Percentiles rank a stretch among this genome's conserved stretches.
Conservation (phyloP, 2,329 filamentous ascomycete species). For the Gaeumannomyces tritici region DNA sequence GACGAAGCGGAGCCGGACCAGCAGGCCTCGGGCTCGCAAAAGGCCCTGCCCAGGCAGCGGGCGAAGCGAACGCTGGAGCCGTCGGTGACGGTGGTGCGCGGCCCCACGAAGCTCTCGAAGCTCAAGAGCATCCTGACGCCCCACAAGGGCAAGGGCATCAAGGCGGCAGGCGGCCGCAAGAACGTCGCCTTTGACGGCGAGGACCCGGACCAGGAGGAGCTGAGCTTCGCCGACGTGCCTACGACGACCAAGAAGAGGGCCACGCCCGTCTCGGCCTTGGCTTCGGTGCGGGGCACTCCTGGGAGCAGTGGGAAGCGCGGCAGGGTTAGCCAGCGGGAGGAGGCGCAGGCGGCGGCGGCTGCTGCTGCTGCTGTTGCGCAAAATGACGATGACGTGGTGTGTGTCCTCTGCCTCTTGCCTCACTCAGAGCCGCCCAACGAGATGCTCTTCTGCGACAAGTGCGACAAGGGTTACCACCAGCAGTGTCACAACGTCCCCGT, state of each 20-base stretch:
- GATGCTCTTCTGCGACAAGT: conserved; percentile 56
- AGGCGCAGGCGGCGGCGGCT: conserved; percentile 11
- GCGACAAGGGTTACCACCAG: conserved; percentile 53
- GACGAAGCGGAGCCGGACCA: not conserved
- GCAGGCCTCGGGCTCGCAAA: not conserved
- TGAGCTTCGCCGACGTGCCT: conserved; percentile 43
- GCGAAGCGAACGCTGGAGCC: not conserved
- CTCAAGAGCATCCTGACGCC: conserved; percentile 50
- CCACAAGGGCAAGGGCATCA: conserved; percentile 25
- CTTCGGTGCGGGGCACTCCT: too few species aligned
- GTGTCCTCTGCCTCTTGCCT: conserved; percentile 45
- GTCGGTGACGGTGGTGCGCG: conserved; percentile 5
- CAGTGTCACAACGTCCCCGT: conserved; percentile 47
- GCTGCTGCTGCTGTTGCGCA: conserved; percentile 23
- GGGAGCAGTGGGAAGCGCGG: not conserved
- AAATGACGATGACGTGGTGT: conserved; percentile 43
- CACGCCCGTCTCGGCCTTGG: not conserved
- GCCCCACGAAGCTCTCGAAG: conserved; percentile 11
- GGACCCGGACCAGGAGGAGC: conserved; percentile 18
- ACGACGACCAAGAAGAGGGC: conserved; percentile 18
- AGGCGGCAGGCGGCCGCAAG: conserved; percentile 33
- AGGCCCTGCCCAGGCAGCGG: not conserved
- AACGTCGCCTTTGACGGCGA: conserved; percentile 41
- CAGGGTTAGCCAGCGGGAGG: conserved; percentile 5
- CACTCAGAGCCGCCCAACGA: conserved; percentile 50